Evolutionary conservation across 2,329 filamentous ascomycete species (phyloP).

Genomic region (Phialophora tarda): DNA sequence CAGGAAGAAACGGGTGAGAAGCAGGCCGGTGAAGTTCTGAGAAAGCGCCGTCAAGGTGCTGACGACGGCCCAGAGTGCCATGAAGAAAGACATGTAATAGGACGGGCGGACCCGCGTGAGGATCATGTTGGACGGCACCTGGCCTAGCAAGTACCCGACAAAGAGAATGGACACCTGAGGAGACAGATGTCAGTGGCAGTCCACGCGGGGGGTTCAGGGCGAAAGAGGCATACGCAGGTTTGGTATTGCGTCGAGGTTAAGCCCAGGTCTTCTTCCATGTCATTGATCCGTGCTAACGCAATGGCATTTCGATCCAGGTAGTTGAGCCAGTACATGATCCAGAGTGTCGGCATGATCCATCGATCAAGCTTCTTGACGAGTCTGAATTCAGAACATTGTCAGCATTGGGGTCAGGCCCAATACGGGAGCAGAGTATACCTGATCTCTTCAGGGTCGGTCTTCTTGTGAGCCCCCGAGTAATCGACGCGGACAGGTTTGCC

Average conservation of each 20-base stretch:
- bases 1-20: slow-evolving; percentile 51
- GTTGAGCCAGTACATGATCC: slow-evolving; percentile 37
- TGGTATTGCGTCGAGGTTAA: slow-evolving; percentile 43
- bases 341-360: slow-evolving; percentile 43
- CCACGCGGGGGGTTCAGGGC: background rate
- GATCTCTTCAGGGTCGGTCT: slow-evolving; percentile 50
- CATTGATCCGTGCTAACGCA: slow-evolving; percentile 43
- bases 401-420: background rate
- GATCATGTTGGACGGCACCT: slow-evolving; percentile 42
- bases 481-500: slow-evolving; percentile 37
- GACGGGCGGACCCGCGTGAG: slow-evolving; percentile 48
- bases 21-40: slow-evolving; percentile 49
- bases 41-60: slow-evolving; percentile 45
- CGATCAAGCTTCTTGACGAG: slow-evolving; percentile 47
- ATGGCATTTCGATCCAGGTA: slow-evolving; percentile 45
- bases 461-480: slow-evolving; percentile 49
- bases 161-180: slow-evolving; percentile 39
- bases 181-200: background rate
- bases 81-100: slow-evolving; percentile 49
- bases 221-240: slow-evolving; percentile 36
- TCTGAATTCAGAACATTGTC: slow-evolving; percentile 12
- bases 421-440: background rate
- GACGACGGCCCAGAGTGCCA: slow-evolving; percentile 46
- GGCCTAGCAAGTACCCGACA: slow-evolving; percentile 39
- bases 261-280: slow-evolving; percentile 42